A percentile compares a stretch with the other conserved stretches of the same genome.
Evolutionary conservation across 2,329 filamentous ascomycete genomes (phyloP).

Genomic region (Colletotrichum sp.): DNA sequence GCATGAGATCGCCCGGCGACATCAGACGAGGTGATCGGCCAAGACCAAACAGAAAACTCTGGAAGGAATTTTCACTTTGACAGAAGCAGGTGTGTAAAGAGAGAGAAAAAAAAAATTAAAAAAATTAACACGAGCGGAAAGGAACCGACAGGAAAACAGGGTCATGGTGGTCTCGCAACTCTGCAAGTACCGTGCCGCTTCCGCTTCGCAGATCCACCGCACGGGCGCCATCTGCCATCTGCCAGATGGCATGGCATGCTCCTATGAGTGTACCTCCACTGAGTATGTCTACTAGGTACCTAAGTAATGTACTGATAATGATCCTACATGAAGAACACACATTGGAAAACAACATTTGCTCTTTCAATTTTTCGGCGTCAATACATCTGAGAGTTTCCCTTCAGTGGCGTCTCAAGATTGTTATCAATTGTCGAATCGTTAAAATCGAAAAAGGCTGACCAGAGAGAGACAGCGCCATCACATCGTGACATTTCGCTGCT

Average conservation of each 20-base stretch:
- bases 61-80: not conserved
- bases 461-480: not conserved
- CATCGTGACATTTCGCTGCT: not conserved
- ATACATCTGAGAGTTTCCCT: not conserved
- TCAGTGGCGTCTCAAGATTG: not conserved
- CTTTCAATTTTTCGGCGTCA: not conserved
- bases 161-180: not conserved
- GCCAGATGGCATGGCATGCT: not conserved
- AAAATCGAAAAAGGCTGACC: not conserved
- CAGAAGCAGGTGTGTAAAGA: not conserved
- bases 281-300: not conserved
- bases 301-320: not conserved
- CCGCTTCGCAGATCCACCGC: slow-evolving; percentile 4
- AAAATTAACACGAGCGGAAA: not conserved
- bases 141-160: not conserved
- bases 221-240: slow-evolving; percentile 9
- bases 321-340: not conserved
- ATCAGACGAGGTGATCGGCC: not conserved
- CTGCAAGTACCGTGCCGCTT: not conserved
- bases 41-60: not conserved
- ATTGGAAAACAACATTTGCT: not conserved
- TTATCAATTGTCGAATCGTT: not conserved
- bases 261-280: not conserved
- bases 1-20: not conserved
- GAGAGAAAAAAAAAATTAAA: not conserved